These are phyloP conservation scores for Crithidia acanthocephali DNA, from an alignment of 208 protist genomes.

Conservation along the genomic window DNA sequence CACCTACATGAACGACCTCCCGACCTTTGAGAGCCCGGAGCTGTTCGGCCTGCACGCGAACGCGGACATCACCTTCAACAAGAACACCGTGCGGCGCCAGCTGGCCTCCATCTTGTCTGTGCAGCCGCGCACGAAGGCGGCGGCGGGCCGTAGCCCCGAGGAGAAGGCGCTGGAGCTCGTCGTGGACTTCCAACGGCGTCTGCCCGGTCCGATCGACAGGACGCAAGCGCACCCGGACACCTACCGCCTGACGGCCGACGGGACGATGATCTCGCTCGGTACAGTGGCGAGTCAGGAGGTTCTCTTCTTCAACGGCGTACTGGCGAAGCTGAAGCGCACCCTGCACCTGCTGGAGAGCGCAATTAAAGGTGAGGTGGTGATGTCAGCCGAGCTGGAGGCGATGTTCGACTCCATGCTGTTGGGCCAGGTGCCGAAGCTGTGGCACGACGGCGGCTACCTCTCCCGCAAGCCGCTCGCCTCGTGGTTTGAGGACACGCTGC, in stretches of 20 bases:
- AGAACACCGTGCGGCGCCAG: slow-evolving; percentile 86
- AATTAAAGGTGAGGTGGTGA: slow-evolving; percentile 93
- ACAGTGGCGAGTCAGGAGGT: slow-evolving; percentile 92
- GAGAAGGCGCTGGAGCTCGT: slow-evolving; percentile 84
- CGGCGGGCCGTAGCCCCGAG: slow-evolving; percentile 45
- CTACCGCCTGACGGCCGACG: slow-evolving; percentile 85
- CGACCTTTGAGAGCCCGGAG: slow-evolving; percentile 93
- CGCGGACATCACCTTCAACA: slow-evolving; percentile 95
- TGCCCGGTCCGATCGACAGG: slow-evolving; percentile 89
- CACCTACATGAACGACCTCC: slow-evolving; percentile 85
- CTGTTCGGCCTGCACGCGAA: slow-evolving; percentile 97
- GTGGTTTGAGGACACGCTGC: slow-evolving; percentile 96
- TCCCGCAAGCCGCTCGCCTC: slow-evolving; percentile 96
- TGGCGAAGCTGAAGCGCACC: slow-evolving; percentile 73
- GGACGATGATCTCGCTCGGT: slow-evolving; percentile 91
- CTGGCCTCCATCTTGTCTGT: slow-evolving; percentile 89
- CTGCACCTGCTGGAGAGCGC: slow-evolving; percentile 76
- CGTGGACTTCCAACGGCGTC: slow-evolving; percentile 71
- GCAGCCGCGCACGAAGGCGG: slow-evolving; percentile 86
- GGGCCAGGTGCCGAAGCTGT: slow-evolving; percentile 93
- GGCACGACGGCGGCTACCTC: slow-evolving; percentile 93
- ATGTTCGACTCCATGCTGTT: slow-evolving; percentile 93
- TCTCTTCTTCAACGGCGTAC: slow-evolving; percentile 90
- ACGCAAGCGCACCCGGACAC: slow-evolving; percentile 75
- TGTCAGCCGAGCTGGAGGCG: slow-evolving; percentile 88